Percentiles rank a stretch among this genome's conserved stretches.
These are phyloP conservation scores for Huntiella moniliformis DNA, from an alignment of 2,329 filamentous ascomycete species.

Conservation along the genomic window DNA sequence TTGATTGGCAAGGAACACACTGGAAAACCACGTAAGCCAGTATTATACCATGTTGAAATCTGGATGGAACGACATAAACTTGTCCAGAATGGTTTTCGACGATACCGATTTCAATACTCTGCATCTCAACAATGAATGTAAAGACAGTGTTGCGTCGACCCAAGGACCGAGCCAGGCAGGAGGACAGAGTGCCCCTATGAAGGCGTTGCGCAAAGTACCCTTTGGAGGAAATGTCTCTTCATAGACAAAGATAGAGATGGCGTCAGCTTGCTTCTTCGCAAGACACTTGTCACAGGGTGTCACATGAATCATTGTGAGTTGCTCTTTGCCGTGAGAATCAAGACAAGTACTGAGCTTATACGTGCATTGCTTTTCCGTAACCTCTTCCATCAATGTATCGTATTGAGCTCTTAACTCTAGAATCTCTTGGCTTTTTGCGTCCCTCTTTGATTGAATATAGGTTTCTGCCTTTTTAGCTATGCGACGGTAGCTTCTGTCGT, in stretches of 20 bases:
- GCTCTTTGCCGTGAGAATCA: too few relatives aligned
- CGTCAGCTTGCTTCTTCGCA: conserved; percentile 16
- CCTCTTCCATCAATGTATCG: too few relatives aligned
- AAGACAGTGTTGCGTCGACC: neutral
- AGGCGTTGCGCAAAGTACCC: conserved; percentile 20
- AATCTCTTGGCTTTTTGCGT: too few relatives aligned
- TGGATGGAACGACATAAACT: conserved; percentile 11
- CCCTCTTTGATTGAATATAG: too few relatives aligned
- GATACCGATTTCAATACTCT: conserved; percentile 22
- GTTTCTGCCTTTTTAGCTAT: neutral
- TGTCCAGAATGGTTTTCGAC: conserved; percentile 22
- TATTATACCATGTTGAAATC: conserved; percentile 16
- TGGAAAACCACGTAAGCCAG: conserved; percentile 25
- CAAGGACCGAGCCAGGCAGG: conserved; percentile 16
- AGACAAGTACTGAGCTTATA: too few relatives aligned
- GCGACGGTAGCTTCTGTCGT: neutral
- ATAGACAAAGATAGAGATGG: conserved; percentile 26
- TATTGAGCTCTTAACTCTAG: too few relatives aligned
- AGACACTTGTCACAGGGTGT: neutral
- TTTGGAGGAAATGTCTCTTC: conserved; percentile 36
- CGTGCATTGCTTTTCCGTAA: too few relatives aligned
- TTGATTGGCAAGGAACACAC: conserved; percentile 19
- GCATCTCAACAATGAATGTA: conserved; percentile 16
- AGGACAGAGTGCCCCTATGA: conserved; percentile 32
- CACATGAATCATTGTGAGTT: too few relatives aligned